Evolutionary conservation across 306 rosid genomes (phyloP).

Genomic region (Calophaca sinica): DNA sequence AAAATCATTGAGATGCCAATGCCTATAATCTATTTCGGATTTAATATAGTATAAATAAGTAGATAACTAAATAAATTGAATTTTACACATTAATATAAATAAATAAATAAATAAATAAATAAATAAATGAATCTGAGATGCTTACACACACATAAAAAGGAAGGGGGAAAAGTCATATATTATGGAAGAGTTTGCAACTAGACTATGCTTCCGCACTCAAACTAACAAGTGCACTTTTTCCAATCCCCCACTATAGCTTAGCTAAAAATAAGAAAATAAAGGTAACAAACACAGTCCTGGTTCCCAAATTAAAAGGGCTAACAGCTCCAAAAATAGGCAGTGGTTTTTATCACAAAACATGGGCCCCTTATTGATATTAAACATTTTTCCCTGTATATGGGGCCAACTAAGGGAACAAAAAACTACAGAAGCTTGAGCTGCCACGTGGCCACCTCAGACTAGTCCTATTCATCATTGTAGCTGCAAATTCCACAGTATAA

Average conservation of each 20-base stretch:
- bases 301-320: conserved; percentile 34
- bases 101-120: too few relatives aligned
- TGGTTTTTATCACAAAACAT: conserved; percentile 48
- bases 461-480: conserved; percentile 43
- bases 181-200: conserved; percentile 48
- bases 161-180: neutral
- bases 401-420: conserved; percentile 60
- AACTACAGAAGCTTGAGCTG: conserved; percentile 57
- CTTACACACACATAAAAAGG: too few relatives aligned
- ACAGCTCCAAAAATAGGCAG: conserved; percentile 45
- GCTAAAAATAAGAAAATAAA: conserved; percentile 29
- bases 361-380: conserved; percentile 61
- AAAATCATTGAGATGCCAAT: too few relatives aligned
- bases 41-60: too few relatives aligned
- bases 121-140: too few relatives aligned
- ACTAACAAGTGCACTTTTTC: conserved; percentile 25
- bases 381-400: conserved; percentile 57
- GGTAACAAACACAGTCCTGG: conserved; percentile 24
- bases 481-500: conserved; percentile 57
- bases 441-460: conserved; percentile 73
- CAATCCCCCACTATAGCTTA: conserved; percentile 40
- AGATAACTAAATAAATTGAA: too few relatives aligned
- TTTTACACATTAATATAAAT: too few relatives aligned
- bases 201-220: conserved; percentile 33
- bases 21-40: too few relatives aligned